phyloP scores from a whole-genome alignment of 768 basidiomycete species.

The Rhizopogon vesiculosus region DNA sequence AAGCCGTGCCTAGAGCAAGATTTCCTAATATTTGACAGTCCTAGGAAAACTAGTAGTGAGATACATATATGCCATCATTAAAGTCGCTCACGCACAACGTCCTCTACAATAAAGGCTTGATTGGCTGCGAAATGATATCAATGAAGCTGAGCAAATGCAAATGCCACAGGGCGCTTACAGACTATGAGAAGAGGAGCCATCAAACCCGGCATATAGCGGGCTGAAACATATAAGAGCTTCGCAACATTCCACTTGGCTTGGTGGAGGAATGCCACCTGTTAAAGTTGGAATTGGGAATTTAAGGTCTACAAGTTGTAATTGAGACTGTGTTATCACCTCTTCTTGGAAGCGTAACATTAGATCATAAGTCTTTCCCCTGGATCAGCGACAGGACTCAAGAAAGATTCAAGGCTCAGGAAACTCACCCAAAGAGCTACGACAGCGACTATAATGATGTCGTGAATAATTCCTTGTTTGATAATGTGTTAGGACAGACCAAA shows the following conservation, averaged over 20 bases:
- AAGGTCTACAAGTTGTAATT: too few relatives aligned
- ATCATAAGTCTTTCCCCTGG: not conserved
- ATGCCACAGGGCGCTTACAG: not conserved
- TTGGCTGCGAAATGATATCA: not conserved
- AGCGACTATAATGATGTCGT: not conserved
- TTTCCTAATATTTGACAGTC: not conserved
- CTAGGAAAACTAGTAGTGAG: not conserved
- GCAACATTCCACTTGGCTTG: not conserved
- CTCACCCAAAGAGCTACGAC: not conserved
- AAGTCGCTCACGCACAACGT: not conserved
- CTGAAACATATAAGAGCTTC: not conserved
- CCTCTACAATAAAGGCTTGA: not conserved
- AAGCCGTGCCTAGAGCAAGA: not conserved
- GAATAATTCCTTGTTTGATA: not conserved
- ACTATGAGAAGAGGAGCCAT: not conserved
- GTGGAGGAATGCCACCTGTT: not conserved
- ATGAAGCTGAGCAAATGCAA: not conserved
- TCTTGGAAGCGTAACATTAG: not conserved
- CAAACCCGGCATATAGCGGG: not conserved
- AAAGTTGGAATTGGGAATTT: not conserved
- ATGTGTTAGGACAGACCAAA: not conserved
- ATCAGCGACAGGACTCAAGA: not conserved
- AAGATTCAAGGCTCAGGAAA: not conserved
- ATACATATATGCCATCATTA: not conserved
- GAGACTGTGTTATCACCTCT: not conserved